Base-by-base conservation (phyloP, 495 filamentous ascomycete species). In the Neurospora sp. region DNA sequence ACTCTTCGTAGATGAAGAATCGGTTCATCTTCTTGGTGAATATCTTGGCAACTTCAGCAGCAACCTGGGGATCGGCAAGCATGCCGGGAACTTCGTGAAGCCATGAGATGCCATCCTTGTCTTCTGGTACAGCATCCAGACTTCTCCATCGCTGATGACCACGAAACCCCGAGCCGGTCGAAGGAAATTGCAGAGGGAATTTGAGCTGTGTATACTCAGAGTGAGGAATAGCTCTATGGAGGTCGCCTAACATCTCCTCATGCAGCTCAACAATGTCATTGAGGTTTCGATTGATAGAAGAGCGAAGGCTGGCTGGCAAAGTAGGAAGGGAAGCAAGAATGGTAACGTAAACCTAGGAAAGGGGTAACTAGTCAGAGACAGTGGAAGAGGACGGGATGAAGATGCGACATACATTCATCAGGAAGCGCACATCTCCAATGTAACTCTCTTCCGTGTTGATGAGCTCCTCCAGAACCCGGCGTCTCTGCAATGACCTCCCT, bases 401-500 rank as follows among this genome's bases (percentile, higher is more conserved):
- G 21, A 36, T 17, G 48, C 0, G 39, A 83, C 87, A 77, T 83
- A 97, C 96, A 79, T 94, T 93, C 76, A 91, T 89, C 72, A 99
- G 84, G 70, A 94, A 92, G 77, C 92, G 93, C 71, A 98, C 81
- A 74, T 97, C 95, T 21, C 88, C 89, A 72, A 98, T 88, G 82
- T 98, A 98, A 76, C 92, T 90, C 77, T 94, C 91, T 81, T 98
- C 96, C 0, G 94, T 95, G 59, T 81, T 86, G 71, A 97, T 86
- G 24, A 99, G 83, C 80, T 99, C 96, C 75, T 93, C 92, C 48
- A 98, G 79, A 24, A 94, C 89, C 72, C 89, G 88, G 11, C 92
- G 90, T 70, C 96, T 87, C 76, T 94, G 91, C 48, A 91, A 77
- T 15, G 93, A 86, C 31, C 96, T 86, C 71, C 88, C 87, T 59